Conservation (phyloP, 495 filamentous ascomycete genomes). For the Penicillium chermesinum region DNA sequence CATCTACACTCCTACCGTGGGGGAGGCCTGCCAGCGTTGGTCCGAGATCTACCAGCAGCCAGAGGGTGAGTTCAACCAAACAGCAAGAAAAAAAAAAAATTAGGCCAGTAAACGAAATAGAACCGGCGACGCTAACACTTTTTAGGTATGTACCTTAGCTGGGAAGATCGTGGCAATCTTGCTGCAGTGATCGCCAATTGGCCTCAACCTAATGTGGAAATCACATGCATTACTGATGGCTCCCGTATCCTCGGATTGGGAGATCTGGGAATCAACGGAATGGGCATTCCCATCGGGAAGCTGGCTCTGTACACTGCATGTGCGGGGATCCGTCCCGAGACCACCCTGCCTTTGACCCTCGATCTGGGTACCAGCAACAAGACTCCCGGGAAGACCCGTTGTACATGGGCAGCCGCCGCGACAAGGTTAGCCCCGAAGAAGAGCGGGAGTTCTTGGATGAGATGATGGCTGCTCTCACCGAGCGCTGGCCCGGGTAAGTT, state of each 20-base stretch:
- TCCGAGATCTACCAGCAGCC: constrained; percentile 93
- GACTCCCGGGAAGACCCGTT: constrained; percentile 78
- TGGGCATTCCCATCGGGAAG: constrained; percentile 97
- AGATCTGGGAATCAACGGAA: constrained; percentile 94
- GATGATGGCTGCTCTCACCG: constrained; percentile 86
- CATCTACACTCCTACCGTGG: constrained; percentile 96
- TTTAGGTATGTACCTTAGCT: constrained; percentile 79
- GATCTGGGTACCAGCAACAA: constrained; percentile 93
- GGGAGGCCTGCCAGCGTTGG: constrained; percentile 93
- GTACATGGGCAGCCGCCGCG: constrained; percentile 83
- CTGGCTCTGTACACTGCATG: constrained; percentile 91
- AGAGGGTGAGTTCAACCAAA: constrained; percentile 55
- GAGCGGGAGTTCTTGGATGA: constrained; percentile 95
- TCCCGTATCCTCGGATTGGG: constrained; percentile 94
- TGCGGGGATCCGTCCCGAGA: constrained; percentile 88
- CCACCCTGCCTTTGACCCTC: constrained; percentile 85
- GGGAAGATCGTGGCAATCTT: constrained; percentile 80
- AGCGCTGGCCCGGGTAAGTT: constrained; percentile 74
- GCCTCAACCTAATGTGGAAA: constrained; percentile 83
- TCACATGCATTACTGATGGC: constrained; percentile 95
- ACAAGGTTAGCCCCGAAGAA: constrained; percentile 73
- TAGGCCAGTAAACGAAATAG: constrained; percentile 18
- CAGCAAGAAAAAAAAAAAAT: constrained; percentile 1
- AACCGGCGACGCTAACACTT: constrained; percentile 26
- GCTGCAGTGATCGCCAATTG: constrained; percentile 81